phyloP scores from a whole-genome alignment of 768 basidiomycete species.

The Omphalotus guepiniiformis region DNA sequence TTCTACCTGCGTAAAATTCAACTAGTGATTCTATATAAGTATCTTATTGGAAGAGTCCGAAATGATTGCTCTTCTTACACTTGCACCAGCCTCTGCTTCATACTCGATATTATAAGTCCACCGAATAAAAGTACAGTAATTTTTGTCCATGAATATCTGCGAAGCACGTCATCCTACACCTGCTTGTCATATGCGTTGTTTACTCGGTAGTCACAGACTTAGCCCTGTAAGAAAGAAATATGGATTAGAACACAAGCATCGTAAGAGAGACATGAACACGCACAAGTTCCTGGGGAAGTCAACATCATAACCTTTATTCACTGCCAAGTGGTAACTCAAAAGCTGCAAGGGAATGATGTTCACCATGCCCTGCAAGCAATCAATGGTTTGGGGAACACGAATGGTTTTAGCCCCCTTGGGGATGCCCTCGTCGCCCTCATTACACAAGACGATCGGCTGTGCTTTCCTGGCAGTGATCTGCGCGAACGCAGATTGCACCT shows the following conservation, averaged over 20 bases:
- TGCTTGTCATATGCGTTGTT: not conserved
- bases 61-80: too few species aligned
- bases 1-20: too few species aligned
- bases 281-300: slow-evolving; percentile 97
- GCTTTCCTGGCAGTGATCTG: slow-evolving; percentile 99
- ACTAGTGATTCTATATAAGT: too few species aligned
- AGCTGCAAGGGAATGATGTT: slow-evolving; percentile 97
- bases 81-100: too few species aligned
- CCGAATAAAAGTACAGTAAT: slow-evolving; percentile 23
- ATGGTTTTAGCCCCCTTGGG: slow-evolving; percentile 77
- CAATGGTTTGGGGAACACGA: slow-evolving; percentile 91
- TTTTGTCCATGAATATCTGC: slow-evolving; percentile 10
- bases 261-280: slow-evolving; percentile 26
- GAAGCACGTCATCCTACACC: not conserved
- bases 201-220: slow-evolving; percentile 78
- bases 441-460: slow-evolving; percentile 91
- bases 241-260: slow-evolving; percentile 10
- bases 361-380: slow-evolving; percentile 90
- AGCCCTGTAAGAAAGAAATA: slow-evolving; percentile 39
- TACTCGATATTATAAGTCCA: too few species aligned
- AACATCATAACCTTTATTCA: slow-evolving; percentile 94
- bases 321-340: slow-evolving; percentile 92
- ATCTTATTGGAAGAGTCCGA: too few species aligned
- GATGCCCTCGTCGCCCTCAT: slow-evolving; percentile 84
- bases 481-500: slow-evolving; percentile 93